Evolutionary conservation across 352 stramenopile species (phyloP).

Genomic region (Phytophthora foliorum): DNA sequence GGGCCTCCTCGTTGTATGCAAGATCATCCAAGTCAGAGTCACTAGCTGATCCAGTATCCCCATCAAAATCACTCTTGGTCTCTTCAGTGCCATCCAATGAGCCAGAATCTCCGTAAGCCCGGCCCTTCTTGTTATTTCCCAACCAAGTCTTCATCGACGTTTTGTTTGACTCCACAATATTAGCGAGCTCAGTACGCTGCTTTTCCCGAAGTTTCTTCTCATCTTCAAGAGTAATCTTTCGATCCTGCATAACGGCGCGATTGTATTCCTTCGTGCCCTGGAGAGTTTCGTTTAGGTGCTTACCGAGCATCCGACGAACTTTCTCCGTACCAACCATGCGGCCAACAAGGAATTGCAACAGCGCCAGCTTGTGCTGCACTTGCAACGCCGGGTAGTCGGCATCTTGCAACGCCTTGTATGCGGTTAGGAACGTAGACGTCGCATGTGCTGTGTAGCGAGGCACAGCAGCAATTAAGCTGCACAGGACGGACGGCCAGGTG

Average conservation of each 20-base stretch:
- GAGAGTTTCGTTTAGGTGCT: conserved; percentile 65
- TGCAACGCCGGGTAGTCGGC: conserved; percentile 65
- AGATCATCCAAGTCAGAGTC: conserved; percentile 79
- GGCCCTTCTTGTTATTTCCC: conserved; percentile 65
- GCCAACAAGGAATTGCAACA: conserved; percentile 79
- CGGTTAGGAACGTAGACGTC: conserved; percentile 48
- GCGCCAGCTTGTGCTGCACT: conserved; percentile 73
- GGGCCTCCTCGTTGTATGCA: conserved; percentile 61
- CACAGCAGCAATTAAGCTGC: conserved; percentile 72
- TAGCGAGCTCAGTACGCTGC: conserved; percentile 69
- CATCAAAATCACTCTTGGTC: conserved; percentile 48
- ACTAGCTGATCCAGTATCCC: conserved; percentile 49
- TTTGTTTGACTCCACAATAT: conserved; percentile 64
- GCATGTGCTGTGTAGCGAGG: conserved; percentile 70
- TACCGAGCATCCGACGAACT: conserved; percentile 64
- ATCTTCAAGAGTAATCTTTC: conserved; percentile 75
- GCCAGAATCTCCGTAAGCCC: conserved; percentile 13
- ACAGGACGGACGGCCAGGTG: conserved; percentile 83
- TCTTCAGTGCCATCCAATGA: conserved; percentile 50
- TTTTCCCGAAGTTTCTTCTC: conserved; percentile 87
- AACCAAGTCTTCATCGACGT: conserved; percentile 67
- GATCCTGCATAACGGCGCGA: conserved; percentile 68
- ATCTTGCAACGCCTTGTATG: conserved; percentile 53
- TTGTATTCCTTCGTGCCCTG: conserved; percentile 83
- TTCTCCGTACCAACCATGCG: conserved; percentile 72